Percentiles rank a stretch among this genome's conserved stretches.
Conservation (phyloP, 2,329 filamentous ascomycete species). For the Colletotrichum ledebouriae region DNA sequence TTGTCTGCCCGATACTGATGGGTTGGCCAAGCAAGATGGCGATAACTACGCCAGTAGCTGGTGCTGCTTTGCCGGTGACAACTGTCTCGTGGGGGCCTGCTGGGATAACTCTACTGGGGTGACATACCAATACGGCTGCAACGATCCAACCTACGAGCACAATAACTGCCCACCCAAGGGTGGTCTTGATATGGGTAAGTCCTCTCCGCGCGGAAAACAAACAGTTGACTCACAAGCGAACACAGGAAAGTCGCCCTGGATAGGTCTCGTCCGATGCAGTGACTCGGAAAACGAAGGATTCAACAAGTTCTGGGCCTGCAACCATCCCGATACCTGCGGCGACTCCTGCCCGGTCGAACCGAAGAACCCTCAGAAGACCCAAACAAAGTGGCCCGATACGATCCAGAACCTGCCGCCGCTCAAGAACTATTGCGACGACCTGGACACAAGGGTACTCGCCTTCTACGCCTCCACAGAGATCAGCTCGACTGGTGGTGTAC, state of each 20-base stretch:
- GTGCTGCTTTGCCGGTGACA: constrained; percentile 34
- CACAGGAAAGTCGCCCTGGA: constrained; percentile 39
- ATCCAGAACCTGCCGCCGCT: constrained; percentile 22
- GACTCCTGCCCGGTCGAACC: constrained; percentile 22
- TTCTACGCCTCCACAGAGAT: constrained; percentile 15
- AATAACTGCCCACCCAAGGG: constrained; percentile 33
- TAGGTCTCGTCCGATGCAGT: constrained; percentile 36
- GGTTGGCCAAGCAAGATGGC: not conserved
- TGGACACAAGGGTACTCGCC: constrained; percentile 25
- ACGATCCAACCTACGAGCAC: constrained; percentile 36
- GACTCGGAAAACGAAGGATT: constrained; percentile 27
- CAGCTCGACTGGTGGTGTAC: constrained; percentile 22
- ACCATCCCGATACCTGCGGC: constrained; percentile 37
- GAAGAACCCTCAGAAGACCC: not conserved
- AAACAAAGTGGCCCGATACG: constrained; percentile 22
- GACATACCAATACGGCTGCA: constrained; percentile 39
- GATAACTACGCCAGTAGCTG: constrained; percentile 10
- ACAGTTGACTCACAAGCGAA: not conserved
- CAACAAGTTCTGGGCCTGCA: constrained; percentile 34
- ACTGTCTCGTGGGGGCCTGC: constrained; percentile 29
- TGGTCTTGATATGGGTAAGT: constrained; percentile 18
- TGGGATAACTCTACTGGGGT: constrained; percentile 13
- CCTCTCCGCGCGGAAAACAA: not conserved
- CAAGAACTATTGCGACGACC: constrained; percentile 10
- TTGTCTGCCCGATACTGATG: constrained; percentile 18